Base-by-base conservation (phyloP, 78 protist species). In the Reticulomyxa filosa region DNA sequence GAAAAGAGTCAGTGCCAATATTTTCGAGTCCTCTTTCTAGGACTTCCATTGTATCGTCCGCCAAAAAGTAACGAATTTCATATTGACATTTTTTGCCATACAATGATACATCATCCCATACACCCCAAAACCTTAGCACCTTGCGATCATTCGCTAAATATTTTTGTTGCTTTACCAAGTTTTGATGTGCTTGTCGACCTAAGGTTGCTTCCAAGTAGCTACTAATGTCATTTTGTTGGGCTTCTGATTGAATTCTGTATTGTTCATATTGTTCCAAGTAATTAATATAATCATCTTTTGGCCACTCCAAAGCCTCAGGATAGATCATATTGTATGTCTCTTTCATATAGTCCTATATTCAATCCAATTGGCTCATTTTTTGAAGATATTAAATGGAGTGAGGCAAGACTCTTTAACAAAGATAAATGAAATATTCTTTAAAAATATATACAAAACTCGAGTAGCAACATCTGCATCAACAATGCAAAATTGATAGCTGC, bases 11-110 rank as follows among this genome's bases (percentile, higher is more conserved):
- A 11, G 73, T 30, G 1, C 89, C 89, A 0, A 72, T 52, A 73
- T 84, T 84, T 42, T 57, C 4, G 35, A 5, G 1, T 22, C 34
- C 38, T 8, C 50, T 61, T 68, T 76, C 78, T 17, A 27, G 48
- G 8, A 83, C 65, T 38, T 70, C 80, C 22, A 69, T 20, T 27
- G 79, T 78, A 69, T 71, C 82, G 78, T 80, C 84, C 22, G 73
- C 48, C 38, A 80, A 77, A 70, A 22, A 85, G 74, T 78, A 85
- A 57, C 72, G 69, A 27, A 81, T 10, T 23, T 39, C 29, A 57
- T 74, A 67, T n/a, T 23, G 27, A 27, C 70, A 70, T 26, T 6
- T 13, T 30, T 73, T 76, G 29, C 88, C 85, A 37, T 42, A 79
- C 65, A 70, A 22, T 35, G 46, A 13, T 23, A 3, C 27, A 46